Evolutionary conservation across 176 grass and related monocot species (phyloP).

Genomic region (Oryza meyeriana): DNA sequence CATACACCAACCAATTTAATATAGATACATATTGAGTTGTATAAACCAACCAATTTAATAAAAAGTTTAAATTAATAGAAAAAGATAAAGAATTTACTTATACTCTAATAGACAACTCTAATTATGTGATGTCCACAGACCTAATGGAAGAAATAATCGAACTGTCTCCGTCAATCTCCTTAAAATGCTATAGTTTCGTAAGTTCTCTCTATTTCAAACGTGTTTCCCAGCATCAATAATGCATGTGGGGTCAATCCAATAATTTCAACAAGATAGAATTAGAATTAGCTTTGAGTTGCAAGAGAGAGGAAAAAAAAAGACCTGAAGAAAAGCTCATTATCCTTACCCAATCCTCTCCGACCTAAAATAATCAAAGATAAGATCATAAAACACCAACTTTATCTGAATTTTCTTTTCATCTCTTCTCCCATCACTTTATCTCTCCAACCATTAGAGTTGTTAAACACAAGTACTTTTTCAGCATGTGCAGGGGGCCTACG

Average conservation of each 20-base stretch:
- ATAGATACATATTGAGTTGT: too few relatives aligned
- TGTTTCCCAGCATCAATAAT: not conserved
- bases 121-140: too few relatives aligned
- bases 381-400: conserved; percentile 28
- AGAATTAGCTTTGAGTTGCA: not conserved
- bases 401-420: not conserved
- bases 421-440: not conserved
- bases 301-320: not conserved
- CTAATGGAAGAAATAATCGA: not conserved
- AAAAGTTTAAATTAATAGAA: too few relatives aligned
- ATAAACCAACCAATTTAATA: too few relatives aligned
- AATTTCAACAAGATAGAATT: not conserved
- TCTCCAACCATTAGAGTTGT: not conserved
- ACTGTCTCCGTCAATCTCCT: not conserved
- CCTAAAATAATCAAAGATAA: conserved; percentile 33
- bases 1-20: too few relatives aligned
- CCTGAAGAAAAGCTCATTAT: not conserved
- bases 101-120: too few relatives aligned
- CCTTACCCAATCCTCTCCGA: conserved; percentile 13
- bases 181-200: not conserved
- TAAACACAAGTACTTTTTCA: not conserved
- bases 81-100: too few relatives aligned
- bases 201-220: not conserved
- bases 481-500: conserved; percentile 22
- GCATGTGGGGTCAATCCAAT: not conserved